Evolutionary conservation across 768 basidiomycete genomes (phyloP).

Genomic region (Tylopilus plumbeoviolaceoides): DNA sequence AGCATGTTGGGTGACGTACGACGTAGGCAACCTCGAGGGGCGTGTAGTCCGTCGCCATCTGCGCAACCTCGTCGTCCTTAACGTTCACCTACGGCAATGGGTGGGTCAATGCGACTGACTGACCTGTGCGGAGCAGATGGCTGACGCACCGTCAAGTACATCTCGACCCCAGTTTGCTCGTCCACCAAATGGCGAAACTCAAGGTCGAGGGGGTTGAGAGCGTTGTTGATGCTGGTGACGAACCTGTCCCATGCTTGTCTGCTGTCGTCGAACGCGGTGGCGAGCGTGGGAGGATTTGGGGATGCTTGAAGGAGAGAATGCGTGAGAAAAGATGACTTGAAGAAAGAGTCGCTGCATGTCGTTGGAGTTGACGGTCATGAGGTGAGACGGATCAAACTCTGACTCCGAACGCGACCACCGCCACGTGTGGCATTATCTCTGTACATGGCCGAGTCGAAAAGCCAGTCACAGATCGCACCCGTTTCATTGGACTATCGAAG

Average conservation of each 20-base stretch:
- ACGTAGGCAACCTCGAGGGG: constrained; percentile 79
- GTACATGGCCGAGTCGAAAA: constrained; percentile 77
- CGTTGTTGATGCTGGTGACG: constrained; percentile 53
- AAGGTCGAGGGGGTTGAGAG: constrained; percentile 66
- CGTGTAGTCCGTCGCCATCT: constrained; percentile 80
- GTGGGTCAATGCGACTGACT: neutral
- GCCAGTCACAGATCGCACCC: constrained; percentile 62
- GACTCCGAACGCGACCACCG: constrained; percentile 1
- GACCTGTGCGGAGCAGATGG: neutral
- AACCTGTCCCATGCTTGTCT: constrained; percentile 57
- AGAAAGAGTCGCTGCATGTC: constrained; percentile 77
- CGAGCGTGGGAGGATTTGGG: constrained; percentile 51
- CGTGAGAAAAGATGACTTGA: constrained; percentile 73
- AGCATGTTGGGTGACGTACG: constrained; percentile 39
- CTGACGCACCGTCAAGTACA: constrained; percentile 63
- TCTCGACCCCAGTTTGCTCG: constrained; percentile 57
- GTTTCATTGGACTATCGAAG: constrained; percentile 84
- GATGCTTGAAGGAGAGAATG: constrained; percentile 60
- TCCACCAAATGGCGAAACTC: constrained; percentile 64
- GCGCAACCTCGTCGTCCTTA: constrained; percentile 77
- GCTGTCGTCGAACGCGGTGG: constrained; percentile 38
- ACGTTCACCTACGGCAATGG: constrained; percentile 58
- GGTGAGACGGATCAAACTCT: too few species aligned
- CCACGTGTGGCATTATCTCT: constrained; percentile 92
- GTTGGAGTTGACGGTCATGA: constrained; percentile 43